These are phyloP conservation scores for Cystofilobasidium ferigula DNA, from an alignment of 768 basidiomycete species.

Conservation along the genomic window DNA sequence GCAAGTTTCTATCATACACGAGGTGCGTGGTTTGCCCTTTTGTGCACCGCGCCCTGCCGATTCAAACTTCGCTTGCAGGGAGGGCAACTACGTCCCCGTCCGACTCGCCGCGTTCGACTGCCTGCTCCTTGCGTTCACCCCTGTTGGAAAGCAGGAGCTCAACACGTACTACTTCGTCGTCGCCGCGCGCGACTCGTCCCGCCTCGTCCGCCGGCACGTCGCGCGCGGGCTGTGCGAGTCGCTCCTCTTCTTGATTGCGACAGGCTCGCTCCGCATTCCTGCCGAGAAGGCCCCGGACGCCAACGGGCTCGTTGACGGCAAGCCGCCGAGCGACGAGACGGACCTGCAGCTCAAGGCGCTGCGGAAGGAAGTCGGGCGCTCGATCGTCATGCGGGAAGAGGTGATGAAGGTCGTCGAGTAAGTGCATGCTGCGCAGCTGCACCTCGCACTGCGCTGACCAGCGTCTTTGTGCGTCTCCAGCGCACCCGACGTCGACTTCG, in stretches of 20 bases:
- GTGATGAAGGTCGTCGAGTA: conserved; percentile 74
- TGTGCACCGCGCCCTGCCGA: neutral
- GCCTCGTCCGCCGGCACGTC: conserved; percentile 71
- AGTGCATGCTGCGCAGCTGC: conserved; percentile 31
- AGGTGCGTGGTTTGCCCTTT: conserved; percentile 47
- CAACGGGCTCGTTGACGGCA: conserved; percentile 72
- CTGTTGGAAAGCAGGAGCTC: conserved; percentile 63
- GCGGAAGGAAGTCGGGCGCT: conserved; percentile 78
- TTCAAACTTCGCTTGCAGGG: conserved; percentile 44
- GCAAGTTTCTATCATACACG: conserved; percentile 74
- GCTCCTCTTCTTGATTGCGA: conserved; percentile 67
- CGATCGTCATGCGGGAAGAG: conserved; percentile 55
- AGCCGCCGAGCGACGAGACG: conserved; percentile 56
- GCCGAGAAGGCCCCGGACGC: conserved; percentile 56
- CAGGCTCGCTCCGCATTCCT: conserved; percentile 73
- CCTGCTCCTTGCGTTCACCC: conserved; percentile 64
- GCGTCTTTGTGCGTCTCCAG: neutral
- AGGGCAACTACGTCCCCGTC: conserved; percentile 86
- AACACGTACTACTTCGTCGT: conserved; percentile 78
- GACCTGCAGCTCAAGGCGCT: conserved; percentile 77
- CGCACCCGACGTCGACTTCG: conserved; percentile 62
- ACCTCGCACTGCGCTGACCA: neutral
- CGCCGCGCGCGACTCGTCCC: conserved; percentile 73
- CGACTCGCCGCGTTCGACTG: conserved; percentile 90
- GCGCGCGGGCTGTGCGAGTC: conserved; percentile 76